Evolutionary conservation across 805 yeast genomes (phyloP).

Genomic region (Metschnikowia kofuensis): DNA sequence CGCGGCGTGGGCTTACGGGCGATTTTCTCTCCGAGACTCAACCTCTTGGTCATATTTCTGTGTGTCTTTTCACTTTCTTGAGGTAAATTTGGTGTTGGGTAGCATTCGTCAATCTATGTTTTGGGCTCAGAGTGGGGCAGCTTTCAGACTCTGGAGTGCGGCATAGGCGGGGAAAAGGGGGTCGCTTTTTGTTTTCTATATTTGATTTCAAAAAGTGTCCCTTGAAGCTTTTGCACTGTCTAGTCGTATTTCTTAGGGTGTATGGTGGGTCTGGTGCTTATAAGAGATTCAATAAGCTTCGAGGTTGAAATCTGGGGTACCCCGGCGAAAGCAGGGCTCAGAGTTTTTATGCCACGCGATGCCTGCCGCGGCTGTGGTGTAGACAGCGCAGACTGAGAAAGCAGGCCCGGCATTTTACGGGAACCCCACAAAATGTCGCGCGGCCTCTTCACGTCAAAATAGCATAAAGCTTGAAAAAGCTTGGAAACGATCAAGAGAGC

Average conservation of each 20-base stretch:
- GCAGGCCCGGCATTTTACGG: constrained; percentile 5
- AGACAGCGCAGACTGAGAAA: too few species aligned
- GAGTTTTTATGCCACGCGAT: not conserved
- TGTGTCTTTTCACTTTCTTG: not conserved
- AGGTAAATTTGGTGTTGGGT: not conserved
- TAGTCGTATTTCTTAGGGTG: too few species aligned
- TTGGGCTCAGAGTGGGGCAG: not conserved
- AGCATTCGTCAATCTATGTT: not conserved
- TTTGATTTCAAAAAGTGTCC: too few species aligned
- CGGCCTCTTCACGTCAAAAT: too few species aligned
- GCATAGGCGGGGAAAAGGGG: not conserved
- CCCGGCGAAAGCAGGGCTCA: constrained; percentile 18
- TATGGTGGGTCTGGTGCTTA: too few species aligned
- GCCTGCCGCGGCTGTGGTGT: too few species aligned
- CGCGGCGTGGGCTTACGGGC: constrained; percentile 59
- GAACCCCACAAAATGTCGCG: too few species aligned
- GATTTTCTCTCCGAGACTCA: constrained; percentile 51
- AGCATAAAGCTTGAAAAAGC: too few species aligned
- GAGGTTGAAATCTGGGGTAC: constrained; percentile 20
- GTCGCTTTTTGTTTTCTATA: not conserved
- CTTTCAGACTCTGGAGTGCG: not conserved
- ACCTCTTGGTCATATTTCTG: constrained; percentile 55
- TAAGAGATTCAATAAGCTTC: not conserved
- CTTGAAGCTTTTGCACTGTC: too few species aligned
- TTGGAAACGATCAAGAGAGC: too few species aligned